A percentile compares a stretch with the other conserved stretches of the same genome.
Conservation (phyloP, 805 yeast genomes). For the Cyberlindnera mycetangii region DNA sequence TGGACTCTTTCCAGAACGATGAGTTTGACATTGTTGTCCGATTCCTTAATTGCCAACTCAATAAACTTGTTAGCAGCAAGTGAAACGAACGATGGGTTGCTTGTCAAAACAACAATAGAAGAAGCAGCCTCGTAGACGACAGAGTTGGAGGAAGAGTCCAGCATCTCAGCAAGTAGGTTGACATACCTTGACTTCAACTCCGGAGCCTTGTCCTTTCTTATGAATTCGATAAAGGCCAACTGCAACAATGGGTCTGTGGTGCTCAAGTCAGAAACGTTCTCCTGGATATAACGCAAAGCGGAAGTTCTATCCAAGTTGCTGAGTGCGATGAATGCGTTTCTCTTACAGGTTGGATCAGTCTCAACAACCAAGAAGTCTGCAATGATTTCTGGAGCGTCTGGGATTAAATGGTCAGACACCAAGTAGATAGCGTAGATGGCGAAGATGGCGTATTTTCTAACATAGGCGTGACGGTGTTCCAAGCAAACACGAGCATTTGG, state of each 20-base stretch:
- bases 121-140: conserved; percentile 92
- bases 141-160: conserved; percentile 63
- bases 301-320: conserved; percentile 80
- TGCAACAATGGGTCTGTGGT: conserved; percentile 80
- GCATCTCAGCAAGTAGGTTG: conserved; percentile 64
- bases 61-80: conserved; percentile 84
- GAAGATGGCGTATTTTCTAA: conserved; percentile 93
- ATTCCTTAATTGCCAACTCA: conserved; percentile 84
- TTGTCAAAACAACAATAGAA: conserved; percentile 61
- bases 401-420: conserved; percentile 82
- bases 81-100: conserved; percentile 62
- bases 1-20: conserved; percentile 85
- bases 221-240: conserved; percentile 86
- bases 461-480: conserved; percentile 96
- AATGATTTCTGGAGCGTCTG: conserved; percentile 91
- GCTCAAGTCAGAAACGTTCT: conserved; percentile 56
- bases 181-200: conserved; percentile 70
- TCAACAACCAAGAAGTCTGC: conserved; percentile 72
- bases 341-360: conserved; percentile 88
- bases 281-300: conserved; percentile 79
- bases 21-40: conserved; percentile 94
- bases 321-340: conserved; percentile 91
- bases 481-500: conserved; percentile 89
- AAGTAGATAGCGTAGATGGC: conserved; percentile 81
- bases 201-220: conserved; percentile 72